Conservation (phyloP, 2,329 filamentous ascomycete genomes). For the Trichoderma koningiopsis region DNA sequence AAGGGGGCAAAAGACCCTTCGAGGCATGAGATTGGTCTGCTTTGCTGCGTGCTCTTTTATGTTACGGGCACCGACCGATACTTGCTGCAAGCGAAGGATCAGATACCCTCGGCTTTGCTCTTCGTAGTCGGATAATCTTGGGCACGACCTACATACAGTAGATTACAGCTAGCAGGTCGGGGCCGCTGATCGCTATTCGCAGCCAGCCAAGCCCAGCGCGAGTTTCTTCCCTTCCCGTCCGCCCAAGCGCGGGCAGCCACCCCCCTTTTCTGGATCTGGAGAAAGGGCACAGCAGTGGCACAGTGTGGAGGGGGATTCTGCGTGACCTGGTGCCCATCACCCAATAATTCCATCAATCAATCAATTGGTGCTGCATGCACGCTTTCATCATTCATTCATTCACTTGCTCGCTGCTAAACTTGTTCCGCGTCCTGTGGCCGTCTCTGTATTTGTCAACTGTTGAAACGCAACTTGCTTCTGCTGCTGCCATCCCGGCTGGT, state of each 20-base stretch:
- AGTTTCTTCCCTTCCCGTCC: not conserved
- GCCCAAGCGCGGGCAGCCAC: not conserved
- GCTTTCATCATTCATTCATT: not conserved
- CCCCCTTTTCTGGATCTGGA: constrained; percentile 22
- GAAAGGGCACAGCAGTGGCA: not conserved
- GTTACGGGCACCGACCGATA: not conserved
- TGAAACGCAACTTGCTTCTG: not conserved
- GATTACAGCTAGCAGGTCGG: not conserved
- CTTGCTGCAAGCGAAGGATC: not conserved
- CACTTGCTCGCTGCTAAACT: not conserved
- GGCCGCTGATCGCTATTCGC: constrained; percentile 14
- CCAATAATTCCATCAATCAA: not conserved
- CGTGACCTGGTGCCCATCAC: not conserved
- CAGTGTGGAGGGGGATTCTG: constrained; percentile 2
- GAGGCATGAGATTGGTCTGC: not conserved
- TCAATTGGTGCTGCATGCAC: not conserved
- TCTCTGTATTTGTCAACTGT: not conserved
- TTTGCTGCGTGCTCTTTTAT: not conserved
- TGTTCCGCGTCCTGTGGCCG: not conserved
- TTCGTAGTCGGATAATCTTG: not conserved
- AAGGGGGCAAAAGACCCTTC: not conserved
- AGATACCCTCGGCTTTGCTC: not conserved
- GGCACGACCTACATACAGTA: too few relatives aligned
- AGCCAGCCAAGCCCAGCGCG: not conserved
- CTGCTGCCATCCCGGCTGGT: not conserved